phyloP scores from a whole-genome alignment of 768 basidiomycete genomes.

The Rhodotorula toruloides region DNA sequence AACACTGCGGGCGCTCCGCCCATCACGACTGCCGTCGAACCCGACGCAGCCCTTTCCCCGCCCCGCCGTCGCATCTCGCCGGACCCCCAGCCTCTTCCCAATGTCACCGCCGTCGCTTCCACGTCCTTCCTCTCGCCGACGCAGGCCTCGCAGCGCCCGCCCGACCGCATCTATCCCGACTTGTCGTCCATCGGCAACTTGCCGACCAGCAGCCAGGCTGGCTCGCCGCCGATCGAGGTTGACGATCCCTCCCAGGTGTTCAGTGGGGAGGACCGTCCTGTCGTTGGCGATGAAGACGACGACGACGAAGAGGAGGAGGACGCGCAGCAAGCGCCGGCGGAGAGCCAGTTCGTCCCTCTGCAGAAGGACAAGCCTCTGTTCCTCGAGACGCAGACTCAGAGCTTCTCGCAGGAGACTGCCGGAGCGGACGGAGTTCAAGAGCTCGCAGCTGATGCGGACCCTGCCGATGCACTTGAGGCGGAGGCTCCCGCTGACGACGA shows the following conservation, averaged over 20 bases:
- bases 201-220: background rate
- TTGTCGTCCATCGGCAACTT: constrained; percentile 10
- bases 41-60: background rate
- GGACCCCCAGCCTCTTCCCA: background rate
- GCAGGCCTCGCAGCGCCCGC: background rate
- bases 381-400: constrained; percentile 11
- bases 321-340: background rate
- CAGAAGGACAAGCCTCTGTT: constrained; percentile 27
- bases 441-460: too few species aligned
- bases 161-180: background rate
- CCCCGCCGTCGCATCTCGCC: background rate
- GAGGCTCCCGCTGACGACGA: too few species aligned
- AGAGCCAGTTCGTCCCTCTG: constrained; percentile 23
- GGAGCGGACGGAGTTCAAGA: background rate
- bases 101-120: constrained; percentile 1
- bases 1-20: constrained; percentile 17
- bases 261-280: background rate
- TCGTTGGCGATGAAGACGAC: background rate
- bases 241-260: constrained; percentile 7
- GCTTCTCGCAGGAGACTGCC: background rate
- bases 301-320: constrained; percentile 1
- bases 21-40: constrained; percentile 25
- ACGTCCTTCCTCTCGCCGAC: background rate
- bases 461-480: too few species aligned
- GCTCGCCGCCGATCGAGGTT: constrained; percentile 9